Conservation (phyloP, 129 eudicot species). For the Centaurea solstitialis region DNA sequence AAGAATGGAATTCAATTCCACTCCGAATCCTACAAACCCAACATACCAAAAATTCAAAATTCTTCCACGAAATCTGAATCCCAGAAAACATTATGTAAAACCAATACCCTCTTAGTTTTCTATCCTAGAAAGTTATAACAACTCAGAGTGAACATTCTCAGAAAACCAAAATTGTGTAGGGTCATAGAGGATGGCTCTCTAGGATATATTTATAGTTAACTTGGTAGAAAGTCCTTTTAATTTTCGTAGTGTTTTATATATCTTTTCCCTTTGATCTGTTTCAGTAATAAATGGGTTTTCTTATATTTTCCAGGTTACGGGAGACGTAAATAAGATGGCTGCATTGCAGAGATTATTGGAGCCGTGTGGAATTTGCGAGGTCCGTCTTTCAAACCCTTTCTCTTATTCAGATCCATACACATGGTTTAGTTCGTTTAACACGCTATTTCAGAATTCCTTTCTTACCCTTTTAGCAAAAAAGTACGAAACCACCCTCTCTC, state of each 20-base stretch:
- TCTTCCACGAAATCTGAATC: no score
- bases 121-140: no score
- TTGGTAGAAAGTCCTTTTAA: not conserved
- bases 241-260: not conserved
- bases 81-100: not conserved
- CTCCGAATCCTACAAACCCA: not conserved
- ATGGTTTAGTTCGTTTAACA: not conserved
- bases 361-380: constrained; percentile 96
- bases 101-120: not conserved
- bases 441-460: not conserved
- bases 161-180: not conserved
- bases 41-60: no score
- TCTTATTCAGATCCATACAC: not conserved
- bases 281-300: constrained; percentile 2
- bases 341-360: constrained; percentile 90
- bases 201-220: not conserved
- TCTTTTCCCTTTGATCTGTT: not conserved
- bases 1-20: not conserved
- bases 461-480: not conserved
- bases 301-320: constrained; percentile 62
- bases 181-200: not conserved
- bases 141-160: not conserved
- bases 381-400: constrained; percentile 4
- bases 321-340: constrained; percentile 83
- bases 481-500: not conserved